These are phyloP conservation scores for Phytophthora hibernalis DNA, from an alignment of 352 stramenopile species.

Conservation along the genomic window DNA sequence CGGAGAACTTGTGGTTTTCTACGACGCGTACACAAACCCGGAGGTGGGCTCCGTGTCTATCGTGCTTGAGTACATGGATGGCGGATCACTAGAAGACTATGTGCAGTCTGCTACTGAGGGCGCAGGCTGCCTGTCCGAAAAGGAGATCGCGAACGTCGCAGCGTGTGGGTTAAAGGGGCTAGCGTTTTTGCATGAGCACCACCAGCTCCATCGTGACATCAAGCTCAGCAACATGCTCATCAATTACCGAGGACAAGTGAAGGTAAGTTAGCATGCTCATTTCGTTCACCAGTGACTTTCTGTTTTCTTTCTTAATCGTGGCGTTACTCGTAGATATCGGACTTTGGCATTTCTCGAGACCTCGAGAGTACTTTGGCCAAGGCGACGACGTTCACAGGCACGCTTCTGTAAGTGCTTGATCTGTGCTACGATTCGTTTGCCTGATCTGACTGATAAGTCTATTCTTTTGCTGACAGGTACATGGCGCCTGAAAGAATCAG, in stretches of 20 bases:
- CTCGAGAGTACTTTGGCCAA: slow-evolving; percentile 88
- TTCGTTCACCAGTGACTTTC: background rate
- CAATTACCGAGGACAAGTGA: slow-evolving; percentile 80
- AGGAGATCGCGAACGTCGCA: slow-evolving; percentile 83
- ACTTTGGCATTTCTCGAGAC: slow-evolving; percentile 86
- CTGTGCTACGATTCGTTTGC: background rate
- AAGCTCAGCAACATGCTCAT: slow-evolving; percentile 96
- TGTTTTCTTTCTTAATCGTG: background rate
- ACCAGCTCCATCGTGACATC: slow-evolving; percentile 94
- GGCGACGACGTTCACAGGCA: slow-evolving; percentile 92
- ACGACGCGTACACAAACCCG: slow-evolving; percentile 93
- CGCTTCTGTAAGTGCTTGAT: slow-evolving; percentile 69
- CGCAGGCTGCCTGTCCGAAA: slow-evolving; percentile 56
- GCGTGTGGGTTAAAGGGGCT: slow-evolving; percentile 84
- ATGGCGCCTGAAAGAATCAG: slow-evolving; percentile 95
- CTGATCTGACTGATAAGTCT: background rate
- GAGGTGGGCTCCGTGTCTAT: slow-evolving; percentile 90
- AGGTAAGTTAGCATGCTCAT: slow-evolving; percentile 37
- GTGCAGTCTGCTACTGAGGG: slow-evolving; percentile 49
- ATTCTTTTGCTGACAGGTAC: slow-evolving; percentile 55
- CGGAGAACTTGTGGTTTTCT: slow-evolving; percentile 90
- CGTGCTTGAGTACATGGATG: slow-evolving; percentile 96
- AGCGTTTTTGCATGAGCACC: slow-evolving; percentile 88
- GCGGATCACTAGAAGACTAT: slow-evolving; percentile 87
- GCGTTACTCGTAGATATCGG: slow-evolving; percentile 62